phyloP scores from a whole-genome alignment of 352 stramenopile species.

The Globisporangium heterothallicum region DNA sequence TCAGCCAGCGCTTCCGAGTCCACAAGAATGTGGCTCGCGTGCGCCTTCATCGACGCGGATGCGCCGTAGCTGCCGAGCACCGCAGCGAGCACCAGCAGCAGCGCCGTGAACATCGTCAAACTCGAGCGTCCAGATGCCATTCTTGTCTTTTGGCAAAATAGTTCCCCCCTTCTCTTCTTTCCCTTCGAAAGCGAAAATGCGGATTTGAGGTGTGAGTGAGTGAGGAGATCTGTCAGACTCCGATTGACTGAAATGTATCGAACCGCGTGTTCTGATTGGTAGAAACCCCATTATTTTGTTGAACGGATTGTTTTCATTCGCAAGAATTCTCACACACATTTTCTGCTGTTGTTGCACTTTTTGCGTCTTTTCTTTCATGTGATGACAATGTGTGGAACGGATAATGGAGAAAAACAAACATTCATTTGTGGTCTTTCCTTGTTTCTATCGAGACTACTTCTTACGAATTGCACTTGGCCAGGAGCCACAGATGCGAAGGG shows the following conservation, averaged over 20 bases:
- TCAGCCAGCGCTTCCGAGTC: slow-evolving; percentile 63
- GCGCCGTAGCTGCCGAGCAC: slow-evolving; percentile 10
- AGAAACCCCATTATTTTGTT: too few relatives aligned
- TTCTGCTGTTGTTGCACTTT: too few relatives aligned
- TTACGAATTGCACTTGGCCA: slow-evolving; percentile 60
- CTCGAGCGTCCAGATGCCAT: slow-evolving; percentile 8
- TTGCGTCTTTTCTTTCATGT: not conserved
- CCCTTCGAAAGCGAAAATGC: not conserved
- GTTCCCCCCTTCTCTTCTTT: not conserved
- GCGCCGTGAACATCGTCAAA: slow-evolving; percentile 10
- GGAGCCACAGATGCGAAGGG: slow-evolving; percentile 68
- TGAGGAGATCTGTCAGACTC: too few relatives aligned
- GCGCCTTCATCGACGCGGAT: slow-evolving; percentile 22
- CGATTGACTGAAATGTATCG: too few relatives aligned
- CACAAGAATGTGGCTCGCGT: slow-evolving; percentile 81
- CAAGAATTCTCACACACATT: too few relatives aligned
- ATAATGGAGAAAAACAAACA: not conserved
- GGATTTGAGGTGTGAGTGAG: too few relatives aligned
- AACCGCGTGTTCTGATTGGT: too few relatives aligned
- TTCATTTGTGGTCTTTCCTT: too few relatives aligned
- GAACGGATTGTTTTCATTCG: too few relatives aligned
- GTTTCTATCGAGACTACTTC: too few relatives aligned
- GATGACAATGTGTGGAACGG: not conserved
- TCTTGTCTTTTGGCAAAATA: not conserved
- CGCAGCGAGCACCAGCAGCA: slow-evolving; percentile 9